phyloP scores from a whole-genome alignment of 371 early-diverging fungal genomes.

The Dichotomocladium elegans region DNA sequence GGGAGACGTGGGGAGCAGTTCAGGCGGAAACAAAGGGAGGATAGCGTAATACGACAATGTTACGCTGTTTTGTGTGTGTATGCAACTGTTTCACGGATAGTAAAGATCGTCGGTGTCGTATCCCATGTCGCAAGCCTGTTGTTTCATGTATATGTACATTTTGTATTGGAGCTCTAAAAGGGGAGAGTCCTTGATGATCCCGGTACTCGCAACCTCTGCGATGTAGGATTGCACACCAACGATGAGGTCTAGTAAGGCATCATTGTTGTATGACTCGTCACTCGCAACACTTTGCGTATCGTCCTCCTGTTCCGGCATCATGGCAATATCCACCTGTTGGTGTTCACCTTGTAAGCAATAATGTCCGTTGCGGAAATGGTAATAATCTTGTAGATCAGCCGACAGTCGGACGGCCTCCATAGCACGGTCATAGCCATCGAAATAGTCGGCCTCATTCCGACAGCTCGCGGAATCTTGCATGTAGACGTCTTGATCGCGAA shows the following conservation, averaged over 20 bases:
- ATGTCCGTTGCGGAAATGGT: slow-evolving; percentile 8
- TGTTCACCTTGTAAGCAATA: neutral
- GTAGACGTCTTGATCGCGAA: too few species aligned
- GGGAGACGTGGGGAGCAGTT: too few species aligned
- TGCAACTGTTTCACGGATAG: too few species aligned
- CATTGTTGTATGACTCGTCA: slow-evolving; percentile 20
- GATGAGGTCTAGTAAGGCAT: slow-evolving; percentile 29
- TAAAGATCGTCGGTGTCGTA: neutral
- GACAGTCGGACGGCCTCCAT: slow-evolving; percentile 20
- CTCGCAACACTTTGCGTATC: slow-evolving; percentile 2
- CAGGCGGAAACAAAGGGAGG: too few species aligned
- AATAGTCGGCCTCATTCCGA: slow-evolving; percentile 24
- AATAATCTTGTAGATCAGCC: slow-evolving; percentile 14
- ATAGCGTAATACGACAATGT: too few species aligned
- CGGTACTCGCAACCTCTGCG: slow-evolving; percentile 20
- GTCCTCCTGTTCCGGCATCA: slow-evolving; percentile 2
- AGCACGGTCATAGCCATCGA: slow-evolving; percentile 29
- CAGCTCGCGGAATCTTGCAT: too few species aligned
- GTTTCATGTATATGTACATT: slow-evolving; percentile 45
- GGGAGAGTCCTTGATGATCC: slow-evolving; percentile 13
- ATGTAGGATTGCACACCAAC: slow-evolving; percentile 42
- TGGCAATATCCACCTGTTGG: neutral
- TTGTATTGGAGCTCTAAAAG: slow-evolving; percentile 40
- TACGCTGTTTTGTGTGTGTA: too few species aligned
- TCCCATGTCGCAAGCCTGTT: slow-evolving; percentile 31